These are phyloP conservation scores for Agarophyton chilense DNA, from an alignment of 23 red algal genomes.

Conservation along the genomic window DNA sequence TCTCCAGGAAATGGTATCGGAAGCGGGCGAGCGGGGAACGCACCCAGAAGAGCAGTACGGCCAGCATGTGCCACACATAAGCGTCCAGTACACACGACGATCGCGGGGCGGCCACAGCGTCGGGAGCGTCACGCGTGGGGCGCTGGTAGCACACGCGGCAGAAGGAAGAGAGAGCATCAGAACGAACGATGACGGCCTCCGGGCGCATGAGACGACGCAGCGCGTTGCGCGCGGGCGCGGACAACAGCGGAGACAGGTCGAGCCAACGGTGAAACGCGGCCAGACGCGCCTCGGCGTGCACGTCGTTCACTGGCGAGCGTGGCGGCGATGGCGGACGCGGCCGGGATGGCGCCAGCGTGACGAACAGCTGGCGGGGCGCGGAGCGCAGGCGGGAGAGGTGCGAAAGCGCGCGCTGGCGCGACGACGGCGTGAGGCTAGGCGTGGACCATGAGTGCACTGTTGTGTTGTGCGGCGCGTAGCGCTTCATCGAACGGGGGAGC, in stretches of 20 bases:
- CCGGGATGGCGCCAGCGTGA: neutral
- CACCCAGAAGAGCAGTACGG: neutral
- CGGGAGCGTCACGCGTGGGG: neutral
- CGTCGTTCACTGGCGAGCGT: neutral
- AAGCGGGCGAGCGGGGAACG: slow-evolving; percentile 69
- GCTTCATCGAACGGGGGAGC: neutral
- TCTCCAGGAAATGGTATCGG: slow-evolving; percentile 80
- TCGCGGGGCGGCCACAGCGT: neutral
- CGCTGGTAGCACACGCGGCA: slow-evolving; percentile 3
- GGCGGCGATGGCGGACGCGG: neutral
- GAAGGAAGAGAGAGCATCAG: neutral
- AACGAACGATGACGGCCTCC: slow-evolving; percentile 33
- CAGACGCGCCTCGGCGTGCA: slow-evolving; percentile 27
- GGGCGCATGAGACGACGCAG: slow-evolving; percentile 17
- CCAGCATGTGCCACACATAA: slow-evolving; percentile 1
- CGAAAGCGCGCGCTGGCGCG: slow-evolving; percentile 1
- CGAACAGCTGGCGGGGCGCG: slow-evolving; percentile 3
- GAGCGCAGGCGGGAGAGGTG: neutral
- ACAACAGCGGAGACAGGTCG: neutral
- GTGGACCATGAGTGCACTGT: slow-evolving; percentile 30
- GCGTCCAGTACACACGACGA: neutral
- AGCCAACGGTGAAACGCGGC: slow-evolving; percentile 51
- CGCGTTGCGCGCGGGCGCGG: neutral
- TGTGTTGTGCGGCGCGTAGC: slow-evolving; percentile 55
- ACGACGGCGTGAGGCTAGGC: neutral